These are phyloP conservation scores for Hordeum marinum DNA, from an alignment of 176 grass and related monocot species.

Conservation along the genomic window DNA sequence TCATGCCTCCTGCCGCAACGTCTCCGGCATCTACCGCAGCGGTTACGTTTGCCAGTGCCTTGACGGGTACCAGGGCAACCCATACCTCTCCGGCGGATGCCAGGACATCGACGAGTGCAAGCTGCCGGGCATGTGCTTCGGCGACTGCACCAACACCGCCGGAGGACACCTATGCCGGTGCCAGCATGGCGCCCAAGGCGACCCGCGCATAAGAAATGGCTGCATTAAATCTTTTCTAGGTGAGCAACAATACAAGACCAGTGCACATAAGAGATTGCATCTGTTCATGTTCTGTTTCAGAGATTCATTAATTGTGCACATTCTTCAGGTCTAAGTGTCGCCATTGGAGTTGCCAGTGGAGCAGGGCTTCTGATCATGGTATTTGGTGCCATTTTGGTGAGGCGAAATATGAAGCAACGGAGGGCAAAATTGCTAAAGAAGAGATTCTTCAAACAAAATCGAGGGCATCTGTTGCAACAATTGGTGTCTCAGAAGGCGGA, in stretches of 20 bases:
- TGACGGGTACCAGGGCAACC: neutral
- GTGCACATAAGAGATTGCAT: neutral
- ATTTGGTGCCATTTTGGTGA: neutral
- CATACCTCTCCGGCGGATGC: neutral
- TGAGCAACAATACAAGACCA: neutral
- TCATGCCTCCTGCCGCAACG: neutral
- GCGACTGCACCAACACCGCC: neutral
- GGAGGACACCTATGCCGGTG: neutral
- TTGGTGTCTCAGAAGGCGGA: neutral
- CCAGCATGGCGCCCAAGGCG: neutral
- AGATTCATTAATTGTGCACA: neutral
- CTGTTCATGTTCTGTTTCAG: neutral
- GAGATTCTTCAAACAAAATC: neutral
- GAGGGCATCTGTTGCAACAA: neutral
- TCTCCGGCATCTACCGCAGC: neutral
- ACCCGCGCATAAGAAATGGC: neutral
- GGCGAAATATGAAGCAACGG: neutral
- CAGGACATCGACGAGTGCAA: neutral
- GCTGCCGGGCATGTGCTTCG: neutral
- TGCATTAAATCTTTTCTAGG: neutral
- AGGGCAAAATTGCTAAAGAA: neutral
- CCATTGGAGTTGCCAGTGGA: neutral
- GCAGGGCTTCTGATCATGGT: neutral
- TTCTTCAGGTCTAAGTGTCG: neutral
- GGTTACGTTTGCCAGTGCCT: neutral